A percentile compares a stretch with the other conserved stretches of the same genome.
These are phyloP conservation scores for Evernia prunastri DNA, from an alignment of 495 filamentous ascomycete genomes.

Conservation along the genomic window DNA sequence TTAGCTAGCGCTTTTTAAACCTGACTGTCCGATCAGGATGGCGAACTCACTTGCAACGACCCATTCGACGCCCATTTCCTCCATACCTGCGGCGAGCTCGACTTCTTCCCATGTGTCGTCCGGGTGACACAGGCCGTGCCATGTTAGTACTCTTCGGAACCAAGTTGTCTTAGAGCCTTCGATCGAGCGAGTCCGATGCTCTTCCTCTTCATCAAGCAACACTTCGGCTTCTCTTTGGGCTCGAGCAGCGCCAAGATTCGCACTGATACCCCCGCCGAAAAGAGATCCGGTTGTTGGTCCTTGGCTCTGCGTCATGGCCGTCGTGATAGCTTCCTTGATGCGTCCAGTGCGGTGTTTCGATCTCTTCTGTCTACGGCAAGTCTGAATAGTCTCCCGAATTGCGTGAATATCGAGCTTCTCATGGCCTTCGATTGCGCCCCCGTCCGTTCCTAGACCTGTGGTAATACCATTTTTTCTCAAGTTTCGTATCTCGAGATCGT, in stretches of 20 bases:
- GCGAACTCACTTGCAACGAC: slow-evolving; percentile 19
- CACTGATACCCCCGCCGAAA: slow-evolving; percentile 14
- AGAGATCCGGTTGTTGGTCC: slow-evolving; percentile 13
- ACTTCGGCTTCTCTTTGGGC: slow-evolving; percentile 17
- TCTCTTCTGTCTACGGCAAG: slow-evolving; percentile 20
- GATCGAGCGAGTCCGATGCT: slow-evolving; percentile 18
- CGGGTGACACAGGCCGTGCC: slow-evolving; percentile 14
- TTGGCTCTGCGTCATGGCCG: background rate
- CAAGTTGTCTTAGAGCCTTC: slow-evolving; percentile 20
- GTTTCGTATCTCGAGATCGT: slow-evolving; percentile 18
- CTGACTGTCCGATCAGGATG: background rate
- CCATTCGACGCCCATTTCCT: slow-evolving; percentile 20
- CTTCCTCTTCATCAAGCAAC: slow-evolving; percentile 19
- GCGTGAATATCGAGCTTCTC: slow-evolving; percentile 19
- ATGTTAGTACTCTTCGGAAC: slow-evolving; percentile 19
- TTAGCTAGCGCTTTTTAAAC: slow-evolving; percentile 5
- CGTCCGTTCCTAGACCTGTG: slow-evolving; percentile 13
- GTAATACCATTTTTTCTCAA: slow-evolving; percentile 17
- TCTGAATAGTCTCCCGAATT: slow-evolving; percentile 16
- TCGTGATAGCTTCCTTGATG: slow-evolving; percentile 14
- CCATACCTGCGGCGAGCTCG: slow-evolving; percentile 23
- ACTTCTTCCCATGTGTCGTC: slow-evolving; percentile 21
- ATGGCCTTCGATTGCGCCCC: slow-evolving; percentile 6
- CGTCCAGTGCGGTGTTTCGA: slow-evolving; percentile 15
- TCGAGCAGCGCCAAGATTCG: slow-evolving; percentile 1